A percentile compares a stretch with the other conserved stretches of the same genome.
phyloP scores from a whole-genome alignment of 768 basidiomycete species.

The Pholiota molesta region DNA sequence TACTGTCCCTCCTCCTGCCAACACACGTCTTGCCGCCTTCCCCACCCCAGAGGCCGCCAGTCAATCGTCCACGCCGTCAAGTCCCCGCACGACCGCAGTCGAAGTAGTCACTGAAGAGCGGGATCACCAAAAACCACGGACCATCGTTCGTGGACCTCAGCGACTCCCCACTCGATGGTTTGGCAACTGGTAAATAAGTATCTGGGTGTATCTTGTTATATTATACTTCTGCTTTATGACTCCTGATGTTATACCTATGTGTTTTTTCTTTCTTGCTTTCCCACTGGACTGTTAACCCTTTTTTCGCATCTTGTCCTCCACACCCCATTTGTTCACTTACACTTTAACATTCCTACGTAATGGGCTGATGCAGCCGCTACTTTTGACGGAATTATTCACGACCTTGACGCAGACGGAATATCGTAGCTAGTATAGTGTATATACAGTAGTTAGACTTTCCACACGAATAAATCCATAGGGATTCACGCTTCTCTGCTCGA shows the following conservation, averaged over 20 bases:
- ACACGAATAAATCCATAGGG: constrained; percentile 16
- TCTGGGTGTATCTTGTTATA: constrained; percentile 26
- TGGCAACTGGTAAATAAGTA: constrained; percentile 51
- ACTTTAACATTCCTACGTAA: constrained; percentile 22
- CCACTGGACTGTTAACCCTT: constrained; percentile 21
- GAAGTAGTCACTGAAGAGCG: constrained; percentile 70
- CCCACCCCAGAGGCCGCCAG: constrained; percentile 70
- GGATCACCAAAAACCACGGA: constrained; percentile 41
- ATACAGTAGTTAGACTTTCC: constrained; percentile 34
- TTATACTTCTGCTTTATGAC: constrained; percentile 23
- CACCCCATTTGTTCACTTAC: constrained; percentile 12
- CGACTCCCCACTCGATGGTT: constrained; percentile 62
- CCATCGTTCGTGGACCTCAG: constrained; percentile 49
- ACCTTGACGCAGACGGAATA: constrained; percentile 28
- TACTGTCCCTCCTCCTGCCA: constrained; percentile 75
- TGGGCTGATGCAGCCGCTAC: constrained; percentile 30
- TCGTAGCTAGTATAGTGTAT: constrained; percentile 33
- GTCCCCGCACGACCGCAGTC: constrained; percentile 76
- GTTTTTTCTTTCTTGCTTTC: constrained; percentile 30
- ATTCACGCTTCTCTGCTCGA: constrained; percentile 1
- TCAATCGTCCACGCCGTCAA: constrained; percentile 57
- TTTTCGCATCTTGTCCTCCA: constrained; percentile 14
- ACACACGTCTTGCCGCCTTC: constrained; percentile 73
- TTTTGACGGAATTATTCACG: constrained; percentile 32
- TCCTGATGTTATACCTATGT: constrained; percentile 28